Percentiles rank a stretch among this genome's conserved stretches.
These are phyloP conservation scores for Fomitopsis serialis DNA, from an alignment of 768 basidiomycete species.

Conservation along the genomic window DNA sequence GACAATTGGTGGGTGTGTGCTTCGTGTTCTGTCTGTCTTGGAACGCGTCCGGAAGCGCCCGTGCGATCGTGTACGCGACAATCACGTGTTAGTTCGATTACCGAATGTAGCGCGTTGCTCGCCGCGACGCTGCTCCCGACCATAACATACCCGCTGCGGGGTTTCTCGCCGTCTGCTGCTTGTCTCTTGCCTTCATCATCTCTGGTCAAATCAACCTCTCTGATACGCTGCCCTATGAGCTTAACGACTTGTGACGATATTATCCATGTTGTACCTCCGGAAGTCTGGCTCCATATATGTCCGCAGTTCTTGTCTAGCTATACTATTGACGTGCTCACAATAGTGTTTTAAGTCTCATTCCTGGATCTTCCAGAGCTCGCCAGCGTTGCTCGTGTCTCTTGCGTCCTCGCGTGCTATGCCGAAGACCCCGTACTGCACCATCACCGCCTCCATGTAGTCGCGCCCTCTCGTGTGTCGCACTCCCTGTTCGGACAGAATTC, in stretches of 20 bases:
- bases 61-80: no score
- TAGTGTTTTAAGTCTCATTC: constrained; percentile 56
- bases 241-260: background rate
- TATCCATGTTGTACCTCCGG: background rate
- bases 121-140: no score
- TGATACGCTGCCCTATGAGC: background rate
- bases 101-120: no score
- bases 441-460: constrained; percentile 52
- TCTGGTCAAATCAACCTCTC: no score
- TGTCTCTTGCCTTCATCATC: background rate
- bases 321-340: background rate
- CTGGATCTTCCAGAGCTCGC: constrained; percentile 71
- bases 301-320: background rate
- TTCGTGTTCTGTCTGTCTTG: no score
- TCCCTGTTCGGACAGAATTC: constrained; percentile 56
- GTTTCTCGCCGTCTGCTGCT: no score
- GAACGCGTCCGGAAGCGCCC: no score
- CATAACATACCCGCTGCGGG: no score
- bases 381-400: constrained; percentile 42
- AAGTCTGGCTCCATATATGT: constrained; percentile 4
- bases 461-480: constrained; percentile 65
- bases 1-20: no score
- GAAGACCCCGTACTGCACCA: constrained; percentile 61
- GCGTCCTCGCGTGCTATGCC: constrained; percentile 43
- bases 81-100: no score